These are phyloP conservation scores for Penicillium sumatraense DNA, from an alignment of 2,329 filamentous ascomycete genomes.

Conservation along the genomic window DNA sequence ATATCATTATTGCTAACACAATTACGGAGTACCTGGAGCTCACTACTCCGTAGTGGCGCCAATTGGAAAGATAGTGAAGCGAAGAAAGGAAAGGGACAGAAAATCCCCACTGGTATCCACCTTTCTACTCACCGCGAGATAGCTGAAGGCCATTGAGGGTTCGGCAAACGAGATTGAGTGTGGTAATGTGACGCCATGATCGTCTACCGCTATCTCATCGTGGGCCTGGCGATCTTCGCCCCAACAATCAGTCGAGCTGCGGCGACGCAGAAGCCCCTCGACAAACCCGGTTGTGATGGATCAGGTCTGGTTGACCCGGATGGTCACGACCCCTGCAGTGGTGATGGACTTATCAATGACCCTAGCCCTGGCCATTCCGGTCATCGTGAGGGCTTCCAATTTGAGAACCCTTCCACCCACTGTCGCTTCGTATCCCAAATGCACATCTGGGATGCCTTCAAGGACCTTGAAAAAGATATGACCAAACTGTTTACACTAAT, in stretches of 20 bases:
- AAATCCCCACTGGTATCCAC: background rate
- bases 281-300: constrained; percentile 29
- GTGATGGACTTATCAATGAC: constrained; percentile 30
- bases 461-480: constrained; percentile 37
- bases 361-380: constrained; percentile 15
- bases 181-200: constrained; percentile 13
- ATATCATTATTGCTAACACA: background rate
- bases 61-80: background rate
- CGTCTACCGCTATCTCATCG: constrained; percentile 15
- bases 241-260: constrained; percentile 9
- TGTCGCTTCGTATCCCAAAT: constrained; percentile 37
- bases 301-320: constrained; percentile 33
- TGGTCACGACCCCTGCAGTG: constrained; percentile 30
- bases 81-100: too few relatives aligned
- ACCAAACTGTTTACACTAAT: constrained; percentile 37
- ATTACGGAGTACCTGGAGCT: background rate
- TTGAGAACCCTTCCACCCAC: constrained; percentile 37
- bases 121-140: constrained; percentile 2
- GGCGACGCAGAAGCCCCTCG: constrained; percentile 15
- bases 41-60: background rate
- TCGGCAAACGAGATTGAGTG: background rate
- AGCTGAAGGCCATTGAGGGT: background rate
- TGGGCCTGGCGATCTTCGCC: constrained; percentile 18
- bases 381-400: constrained; percentile 34
- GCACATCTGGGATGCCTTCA: constrained; percentile 40